Evolutionary conservation across 1,139 yeast species (phyloP).

Genomic region (Kodamaea sp.): DNA sequence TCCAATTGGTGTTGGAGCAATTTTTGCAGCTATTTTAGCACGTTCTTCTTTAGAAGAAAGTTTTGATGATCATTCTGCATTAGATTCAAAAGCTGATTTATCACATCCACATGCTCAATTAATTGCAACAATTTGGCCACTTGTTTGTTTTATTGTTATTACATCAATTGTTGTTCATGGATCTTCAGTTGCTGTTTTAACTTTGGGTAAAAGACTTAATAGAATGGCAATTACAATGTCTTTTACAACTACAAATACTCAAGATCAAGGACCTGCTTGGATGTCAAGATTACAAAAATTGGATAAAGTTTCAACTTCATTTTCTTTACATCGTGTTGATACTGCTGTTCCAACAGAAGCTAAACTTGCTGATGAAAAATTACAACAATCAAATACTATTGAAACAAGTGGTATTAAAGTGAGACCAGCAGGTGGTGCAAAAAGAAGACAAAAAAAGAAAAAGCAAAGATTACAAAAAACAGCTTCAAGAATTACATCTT

Average conservation of each 20-base stretch:
- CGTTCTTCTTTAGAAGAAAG: slow-evolving; percentile 68
- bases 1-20: slow-evolving; percentile 97
- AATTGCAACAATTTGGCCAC: slow-evolving; percentile 83
- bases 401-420: slow-evolving; percentile 67
- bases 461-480: slow-evolving; percentile 21
- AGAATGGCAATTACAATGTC: slow-evolving; percentile 93
- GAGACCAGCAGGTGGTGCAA: slow-evolving; percentile 81
- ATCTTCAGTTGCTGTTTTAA: slow-evolving; percentile 90
- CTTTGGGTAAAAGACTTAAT: slow-evolving; percentile 83
- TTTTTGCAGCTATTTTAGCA: slow-evolving; percentile 84
- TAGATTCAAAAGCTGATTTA: slow-evolving; percentile 49
- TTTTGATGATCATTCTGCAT: slow-evolving; percentile 59
- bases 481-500: slow-evolving; percentile 5
- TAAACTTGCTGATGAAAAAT: slow-evolving; percentile 11
- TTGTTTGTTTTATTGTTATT: slow-evolving; percentile 77
- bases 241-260: slow-evolving; percentile 67
- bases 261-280: slow-evolving; percentile 68
- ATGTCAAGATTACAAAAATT: slow-evolving; percentile 79
- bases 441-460: slow-evolving; percentile 41
- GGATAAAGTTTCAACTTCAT: slow-evolving; percentile 68
- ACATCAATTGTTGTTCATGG: slow-evolving; percentile 93
- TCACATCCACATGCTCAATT: slow-evolving; percentile 63
- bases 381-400: slow-evolving; percentile 34
- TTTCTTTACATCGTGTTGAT: slow-evolving; percentile 78
- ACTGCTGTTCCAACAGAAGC: slow-evolving; percentile 28